phyloP scores from a whole-genome alignment of 2,329 filamentous ascomycete species.

The Aspergillus costaricaensis region DNA sequence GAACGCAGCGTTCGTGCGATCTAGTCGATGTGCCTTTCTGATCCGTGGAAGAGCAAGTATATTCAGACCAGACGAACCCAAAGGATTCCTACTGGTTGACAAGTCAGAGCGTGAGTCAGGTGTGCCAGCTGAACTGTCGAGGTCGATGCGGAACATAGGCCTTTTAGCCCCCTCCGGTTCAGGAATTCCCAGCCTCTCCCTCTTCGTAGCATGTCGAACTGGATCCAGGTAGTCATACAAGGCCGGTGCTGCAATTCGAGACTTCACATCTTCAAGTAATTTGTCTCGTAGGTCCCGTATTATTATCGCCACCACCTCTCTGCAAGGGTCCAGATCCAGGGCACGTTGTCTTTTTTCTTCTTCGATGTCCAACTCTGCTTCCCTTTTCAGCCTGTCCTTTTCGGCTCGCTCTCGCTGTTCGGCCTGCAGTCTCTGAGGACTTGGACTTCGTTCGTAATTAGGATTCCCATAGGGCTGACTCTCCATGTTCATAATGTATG shows the following conservation, averaged over 20 bases:
- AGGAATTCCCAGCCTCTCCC: constrained; percentile 74
- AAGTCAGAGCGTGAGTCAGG: constrained; percentile 54
- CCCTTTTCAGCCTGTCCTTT: constrained; percentile 64
- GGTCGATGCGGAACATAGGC: constrained; percentile 57
- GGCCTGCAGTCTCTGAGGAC: constrained; percentile 45
- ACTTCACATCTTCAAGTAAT: constrained; percentile 83
- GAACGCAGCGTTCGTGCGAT: constrained; percentile 64
- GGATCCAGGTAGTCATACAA: constrained; percentile 83
- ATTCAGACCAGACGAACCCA: constrained; percentile 49
- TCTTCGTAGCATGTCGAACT: constrained; percentile 73
- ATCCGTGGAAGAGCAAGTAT: constrained; percentile 72
- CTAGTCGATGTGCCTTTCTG: constrained; percentile 63
- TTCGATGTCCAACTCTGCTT: constrained; percentile 80
- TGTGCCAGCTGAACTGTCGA: constrained; percentile 64
- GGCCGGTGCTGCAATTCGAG: constrained; percentile 77
- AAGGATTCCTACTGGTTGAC: constrained; percentile 43
- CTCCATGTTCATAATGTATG: constrained; percentile 89
- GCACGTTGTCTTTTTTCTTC: constrained; percentile 88
- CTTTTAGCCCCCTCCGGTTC: constrained; percentile 65
- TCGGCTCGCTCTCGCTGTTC: constrained; percentile 65
- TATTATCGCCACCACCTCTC: constrained; percentile 77
- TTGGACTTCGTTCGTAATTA: constrained; percentile 57
- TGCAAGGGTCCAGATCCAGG: constrained; percentile 85
- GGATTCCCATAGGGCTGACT: constrained; percentile 70
- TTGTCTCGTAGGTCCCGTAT: constrained; percentile 81